Evolutionary conservation across 768 basidiomycete species (phyloP), one percentile per base, ranked within the genome.

Genomic region (Phallus indusiatus): DNA sequence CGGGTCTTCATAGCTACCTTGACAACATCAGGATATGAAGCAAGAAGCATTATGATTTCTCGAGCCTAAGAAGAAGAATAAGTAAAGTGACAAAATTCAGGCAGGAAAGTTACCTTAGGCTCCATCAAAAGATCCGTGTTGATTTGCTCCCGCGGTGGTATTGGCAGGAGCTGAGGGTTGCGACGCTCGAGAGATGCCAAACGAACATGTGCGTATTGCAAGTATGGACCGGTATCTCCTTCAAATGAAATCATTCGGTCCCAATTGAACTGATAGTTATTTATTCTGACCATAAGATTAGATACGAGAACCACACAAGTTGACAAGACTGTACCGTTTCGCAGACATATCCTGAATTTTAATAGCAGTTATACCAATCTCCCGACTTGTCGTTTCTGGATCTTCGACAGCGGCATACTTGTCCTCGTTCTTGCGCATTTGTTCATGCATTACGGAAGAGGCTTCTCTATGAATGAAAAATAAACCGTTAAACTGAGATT

Each of bases 301-400:
- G 20, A 56, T 7, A 54, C 34, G 5, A 36, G n/a, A 59, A 12
- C 33, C 21, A 1, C 14, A 35, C 18, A 21, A 60, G 7, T 28
- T 7, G 7, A 37, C 55, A 20, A 55, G 20, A 33, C 57, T 81
- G 49, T 63, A 93, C 93, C 93, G 78, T 71, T 92, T 95, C 14
- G 91, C 92, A 47, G 88, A 81, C 92, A 95, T 94, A 69, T 96
- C 94, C 72, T 99, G 96, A 61, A 99, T 94, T 76, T 97, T 98
- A 64, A 99, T 87, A 2, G 92, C 93, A 0, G 92, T 88, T 66
- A 96, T 92, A 18, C 94, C 96, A 52, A 97, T 85, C 71, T 95
- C 89, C 62, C 79, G 78, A 59, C 82, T 81, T 50, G 86, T 86
- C 51, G 71, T 74, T 67, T 90, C 87, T 0, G 95, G 94, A 70